Percentiles rank a stretch among this genome's conserved stretches.
Conservation (phyloP, 768 basidiomycete species). For the Lactarius vividus region DNA sequence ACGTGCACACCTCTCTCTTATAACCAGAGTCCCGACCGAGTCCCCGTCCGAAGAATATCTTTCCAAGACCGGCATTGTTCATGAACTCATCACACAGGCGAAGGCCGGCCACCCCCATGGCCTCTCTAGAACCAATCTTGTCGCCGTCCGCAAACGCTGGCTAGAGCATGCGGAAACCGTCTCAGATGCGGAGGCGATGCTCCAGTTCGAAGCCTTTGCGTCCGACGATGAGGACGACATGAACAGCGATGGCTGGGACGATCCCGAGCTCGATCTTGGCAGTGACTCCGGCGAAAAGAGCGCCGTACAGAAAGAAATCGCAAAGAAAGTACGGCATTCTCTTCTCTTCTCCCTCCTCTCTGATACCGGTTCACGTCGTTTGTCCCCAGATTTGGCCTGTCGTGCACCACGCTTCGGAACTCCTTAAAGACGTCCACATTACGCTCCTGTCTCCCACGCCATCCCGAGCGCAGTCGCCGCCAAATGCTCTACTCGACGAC, state of each 20-base stretch:
- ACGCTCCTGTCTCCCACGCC: conserved; percentile 8
- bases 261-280: conserved; percentile 19
- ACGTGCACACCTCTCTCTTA: conserved; percentile 20
- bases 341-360: neutral
- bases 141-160: conserved; percentile 30
- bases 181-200: conserved; percentile 17
- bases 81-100: conserved; percentile 55
- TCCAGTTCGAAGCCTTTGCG: conserved; percentile 8
- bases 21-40: neutral
- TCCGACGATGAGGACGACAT: neutral
- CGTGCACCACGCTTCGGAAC: conserved; percentile 7
- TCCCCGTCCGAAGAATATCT: conserved; percentile 49
- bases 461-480: neutral
- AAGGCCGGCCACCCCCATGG: conserved; percentile 29
- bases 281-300: neutral
- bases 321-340: conserved; percentile 20
- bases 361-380: neutral
- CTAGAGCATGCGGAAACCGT: conserved; percentile 22
- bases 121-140: conserved; percentile 28
- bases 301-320: conserved; percentile 20
- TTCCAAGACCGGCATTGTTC: conserved; percentile 55
- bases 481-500: conserved; percentile 20
- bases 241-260: conserved; percentile 24
- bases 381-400: conserved; percentile 13
- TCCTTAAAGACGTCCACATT: conserved; percentile 11